These are phyloP conservation scores for Sporopachydermia quercuum DNA, from an alignment of 805 yeast genomes.

Conservation along the genomic window DNA sequence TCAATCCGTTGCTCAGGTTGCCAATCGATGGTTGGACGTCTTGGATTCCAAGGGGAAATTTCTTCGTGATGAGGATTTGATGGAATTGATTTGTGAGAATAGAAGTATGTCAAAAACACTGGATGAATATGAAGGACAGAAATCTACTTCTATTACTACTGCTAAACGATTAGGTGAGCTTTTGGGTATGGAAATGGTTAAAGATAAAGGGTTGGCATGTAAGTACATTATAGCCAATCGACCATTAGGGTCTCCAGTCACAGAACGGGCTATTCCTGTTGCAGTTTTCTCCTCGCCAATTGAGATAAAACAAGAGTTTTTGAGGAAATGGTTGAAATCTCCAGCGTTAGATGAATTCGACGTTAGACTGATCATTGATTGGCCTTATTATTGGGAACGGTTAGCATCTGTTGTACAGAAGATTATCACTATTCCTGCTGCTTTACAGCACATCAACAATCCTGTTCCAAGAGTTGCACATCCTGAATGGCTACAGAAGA, in stretches of 20 bases:
- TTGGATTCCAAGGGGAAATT: conserved; percentile 74
- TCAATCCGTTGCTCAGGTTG: conserved; percentile 78
- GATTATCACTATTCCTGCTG: conserved; percentile 94
- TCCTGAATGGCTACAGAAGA: conserved; percentile 80
- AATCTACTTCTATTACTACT: conserved; percentile 91
- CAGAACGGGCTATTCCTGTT: conserved; percentile 94
- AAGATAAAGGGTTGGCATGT: conserved; percentile 91
- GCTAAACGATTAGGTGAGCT: conserved; percentile 89
- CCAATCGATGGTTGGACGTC: conserved; percentile 92
- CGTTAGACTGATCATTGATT: conserved; percentile 79
- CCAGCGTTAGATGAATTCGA: conserved; percentile 66
- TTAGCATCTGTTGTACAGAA: conserved; percentile 88
- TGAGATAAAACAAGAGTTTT: conserved; percentile 49
- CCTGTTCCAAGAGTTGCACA: conserved; percentile 93
- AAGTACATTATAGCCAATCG: conserved; percentile 78
- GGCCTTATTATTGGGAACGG: conserved; percentile 86
- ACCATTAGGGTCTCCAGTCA: conserved; percentile 78
- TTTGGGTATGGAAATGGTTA: conserved; percentile 90
- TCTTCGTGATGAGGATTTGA: conserved; percentile 86
- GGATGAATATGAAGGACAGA: conserved; percentile 78
- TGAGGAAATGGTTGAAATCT: conserved; percentile 81
- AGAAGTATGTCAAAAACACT: conserved; percentile 88
- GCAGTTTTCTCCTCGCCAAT: conserved; percentile 83
- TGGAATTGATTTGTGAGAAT: conserved; percentile 90
- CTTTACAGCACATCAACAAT: conserved; percentile 69